These are phyloP conservation scores for Polyrhizophydium stewartii DNA, from an alignment of 371 early-diverging fungal species.

Conservation along the genomic window DNA sequence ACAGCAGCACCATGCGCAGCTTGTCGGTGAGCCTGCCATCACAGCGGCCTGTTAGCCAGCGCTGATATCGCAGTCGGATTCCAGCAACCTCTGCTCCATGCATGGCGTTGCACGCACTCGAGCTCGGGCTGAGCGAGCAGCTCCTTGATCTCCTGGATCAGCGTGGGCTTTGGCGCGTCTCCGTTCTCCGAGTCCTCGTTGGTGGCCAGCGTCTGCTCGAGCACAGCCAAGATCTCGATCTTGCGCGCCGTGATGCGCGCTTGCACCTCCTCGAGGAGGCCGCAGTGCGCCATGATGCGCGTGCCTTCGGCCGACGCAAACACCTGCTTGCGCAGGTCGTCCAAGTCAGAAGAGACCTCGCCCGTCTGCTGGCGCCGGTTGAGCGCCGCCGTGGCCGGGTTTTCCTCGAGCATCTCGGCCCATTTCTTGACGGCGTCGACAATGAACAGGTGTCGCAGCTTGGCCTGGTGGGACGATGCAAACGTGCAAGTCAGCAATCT, in stretches of 20 bases:
- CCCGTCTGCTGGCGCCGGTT: background rate
- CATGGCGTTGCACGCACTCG: no score
- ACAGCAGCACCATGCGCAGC: background rate
- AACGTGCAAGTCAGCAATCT: background rate
- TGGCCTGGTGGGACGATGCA: constrained; percentile 6
- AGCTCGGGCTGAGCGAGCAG: no score
- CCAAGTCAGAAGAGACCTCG: constrained; percentile 6
- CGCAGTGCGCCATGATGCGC: constrained; percentile 7
- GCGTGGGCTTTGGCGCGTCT: no score
- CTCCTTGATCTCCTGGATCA: no score
- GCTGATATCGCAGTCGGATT: no score
- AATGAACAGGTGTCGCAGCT: constrained; percentile 27
- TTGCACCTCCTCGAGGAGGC: constrained; percentile 13
- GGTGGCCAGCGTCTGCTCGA: constrained; percentile 23
- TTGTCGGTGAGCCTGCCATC: background rate
- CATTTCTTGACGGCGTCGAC: constrained; percentile 18
- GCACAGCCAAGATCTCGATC: constrained; percentile 10
- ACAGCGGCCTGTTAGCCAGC: no score
- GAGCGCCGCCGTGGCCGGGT: constrained; percentile 5
- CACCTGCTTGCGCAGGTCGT: constrained; percentile 16
- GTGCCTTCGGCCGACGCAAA: constrained; percentile 11
- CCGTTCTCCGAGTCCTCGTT: background rate
- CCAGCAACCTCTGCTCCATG: no score
- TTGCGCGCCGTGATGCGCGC: constrained; percentile 6
- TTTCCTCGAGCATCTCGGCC: constrained; percentile 11